A percentile compares a stretch with the other conserved stretches of the same genome.
These are phyloP conservation scores for Mentha longifolia DNA, from an alignment of 257 asterid species.

Conservation along the genomic window DNA sequence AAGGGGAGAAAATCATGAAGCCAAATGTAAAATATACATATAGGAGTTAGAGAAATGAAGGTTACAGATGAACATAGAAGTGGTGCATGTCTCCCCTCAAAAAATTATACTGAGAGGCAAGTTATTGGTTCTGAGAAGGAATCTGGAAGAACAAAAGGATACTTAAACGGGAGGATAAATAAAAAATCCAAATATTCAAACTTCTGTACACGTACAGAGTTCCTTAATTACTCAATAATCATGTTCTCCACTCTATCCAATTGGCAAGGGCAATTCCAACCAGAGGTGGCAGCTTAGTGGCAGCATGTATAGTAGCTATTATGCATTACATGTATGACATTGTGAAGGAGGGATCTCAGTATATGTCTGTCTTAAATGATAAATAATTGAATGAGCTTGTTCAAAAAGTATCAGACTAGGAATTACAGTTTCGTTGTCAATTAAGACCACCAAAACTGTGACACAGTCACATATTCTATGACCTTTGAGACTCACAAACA, in stretches of 20 bases:
- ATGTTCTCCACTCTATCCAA: not conserved
- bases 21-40: too few relatives aligned
- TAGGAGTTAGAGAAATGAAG: not conserved
- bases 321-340: not conserved
- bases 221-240: conserved; percentile 4
- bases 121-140: not conserved
- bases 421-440: not conserved
- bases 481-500: not conserved
- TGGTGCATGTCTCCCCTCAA: not conserved
- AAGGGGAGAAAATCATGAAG: too few relatives aligned
- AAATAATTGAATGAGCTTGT: not conserved
- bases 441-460: not conserved
- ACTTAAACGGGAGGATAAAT: not conserved
- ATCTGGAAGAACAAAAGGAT: not conserved
- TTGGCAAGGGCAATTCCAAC: not conserved
- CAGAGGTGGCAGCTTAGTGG: not conserved
- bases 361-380: not conserved
- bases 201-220: not conserved
- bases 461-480: not conserved
- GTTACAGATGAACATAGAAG: not conserved
- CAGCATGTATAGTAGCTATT: not conserved
- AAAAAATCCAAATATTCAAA: conserved; percentile 4
- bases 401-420: not conserved
- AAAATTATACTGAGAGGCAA: not conserved
- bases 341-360: not conserved